A percentile compares a stretch with the other conserved stretches of the same genome.
These are phyloP conservation scores for Scleromitrula shiraiana DNA, from an alignment of 2,329 filamentous ascomycete species.

Conservation along the genomic window DNA sequence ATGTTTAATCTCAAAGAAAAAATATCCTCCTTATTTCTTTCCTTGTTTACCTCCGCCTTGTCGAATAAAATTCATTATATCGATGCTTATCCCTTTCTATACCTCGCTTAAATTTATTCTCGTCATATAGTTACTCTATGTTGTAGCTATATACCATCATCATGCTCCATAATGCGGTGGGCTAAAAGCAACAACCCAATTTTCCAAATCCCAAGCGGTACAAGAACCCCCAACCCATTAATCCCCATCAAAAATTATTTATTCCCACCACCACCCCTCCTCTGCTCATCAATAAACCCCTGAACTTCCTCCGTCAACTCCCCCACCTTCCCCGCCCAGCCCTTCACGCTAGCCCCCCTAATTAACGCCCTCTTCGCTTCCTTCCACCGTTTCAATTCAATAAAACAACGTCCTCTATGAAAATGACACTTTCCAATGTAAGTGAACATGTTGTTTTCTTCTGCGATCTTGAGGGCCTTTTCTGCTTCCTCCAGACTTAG, in stretches of 20 bases:
- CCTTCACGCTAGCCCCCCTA: slow-evolving; percentile 15
- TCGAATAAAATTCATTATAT: too few species aligned
- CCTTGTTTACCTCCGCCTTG: too few species aligned
- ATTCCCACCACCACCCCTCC: not conserved
- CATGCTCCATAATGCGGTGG: too few species aligned
- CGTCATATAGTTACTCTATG: too few species aligned
- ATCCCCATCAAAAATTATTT: not conserved
- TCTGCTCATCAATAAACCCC: slow-evolving; percentile 3
- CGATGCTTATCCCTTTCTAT: too few species aligned
- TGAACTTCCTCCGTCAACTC: slow-evolving; percentile 11
- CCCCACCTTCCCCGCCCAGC: slow-evolving; percentile 4
- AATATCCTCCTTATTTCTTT: too few species aligned
- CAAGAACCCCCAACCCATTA: too few species aligned
- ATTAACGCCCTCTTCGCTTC: slow-evolving; percentile 15
- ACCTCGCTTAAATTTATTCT: too few species aligned
- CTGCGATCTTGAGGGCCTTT: slow-evolving; percentile 7
- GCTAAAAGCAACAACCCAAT: too few species aligned
- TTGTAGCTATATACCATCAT: too few species aligned
- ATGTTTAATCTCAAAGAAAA: too few species aligned
- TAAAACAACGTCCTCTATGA: slow-evolving; percentile 14
- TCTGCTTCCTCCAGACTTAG: slow-evolving; percentile 8
- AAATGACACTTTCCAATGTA: slow-evolving; percentile 14
- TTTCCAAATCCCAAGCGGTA: too few species aligned
- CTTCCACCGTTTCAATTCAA: slow-evolving; percentile 11
- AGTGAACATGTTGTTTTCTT: slow-evolving; percentile 1